phyloP scores from a whole-genome alignment of 2,329 filamentous ascomycete species.

The Coleophoma crateriformis region DNA sequence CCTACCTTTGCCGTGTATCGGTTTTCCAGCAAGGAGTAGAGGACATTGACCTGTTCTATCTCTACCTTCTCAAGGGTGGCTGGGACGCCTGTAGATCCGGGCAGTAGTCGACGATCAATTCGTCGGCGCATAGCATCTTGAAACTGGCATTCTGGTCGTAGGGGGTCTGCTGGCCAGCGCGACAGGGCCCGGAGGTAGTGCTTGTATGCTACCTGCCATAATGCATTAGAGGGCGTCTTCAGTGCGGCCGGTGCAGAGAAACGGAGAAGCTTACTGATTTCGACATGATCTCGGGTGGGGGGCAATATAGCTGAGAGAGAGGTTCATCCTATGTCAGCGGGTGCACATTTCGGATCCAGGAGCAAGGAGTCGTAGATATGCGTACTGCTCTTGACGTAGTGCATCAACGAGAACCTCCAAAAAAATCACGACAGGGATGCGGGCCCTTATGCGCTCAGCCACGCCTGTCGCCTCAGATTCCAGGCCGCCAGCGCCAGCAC shows the following conservation, averaged over 20 bases:
- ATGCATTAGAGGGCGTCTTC: too few relatives aligned
- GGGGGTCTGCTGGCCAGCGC: constrained; percentile 58
- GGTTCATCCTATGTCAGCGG: neutral
- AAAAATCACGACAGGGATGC: too few relatives aligned
- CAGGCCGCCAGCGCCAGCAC: too few relatives aligned
- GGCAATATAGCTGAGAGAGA: neutral
- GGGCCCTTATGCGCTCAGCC: too few relatives aligned
- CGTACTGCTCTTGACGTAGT: too few relatives aligned
- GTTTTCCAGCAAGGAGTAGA: constrained; percentile 54
- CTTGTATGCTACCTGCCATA: constrained; percentile 34
- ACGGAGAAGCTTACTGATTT: constrained; percentile 18
- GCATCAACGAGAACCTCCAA: too few relatives aligned
- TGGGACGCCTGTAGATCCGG: constrained; percentile 10
- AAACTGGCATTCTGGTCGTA: constrained; percentile 59
- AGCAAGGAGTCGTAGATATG: too few relatives aligned
- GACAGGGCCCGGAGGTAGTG: constrained; percentile 45
- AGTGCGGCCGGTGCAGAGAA: too few relatives aligned
- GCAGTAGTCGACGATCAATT: constrained; percentile 29
- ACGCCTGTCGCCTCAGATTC: too few relatives aligned
- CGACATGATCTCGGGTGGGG: constrained; percentile 15
- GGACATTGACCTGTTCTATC: constrained; percentile 51
- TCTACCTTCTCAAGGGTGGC: constrained; percentile 39
- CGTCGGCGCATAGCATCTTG: constrained; percentile 47
- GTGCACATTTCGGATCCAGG: neutral
- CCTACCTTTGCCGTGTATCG: constrained; percentile 50